A percentile compares a stretch with the other conserved stretches of the same genome.
Conservation (phyloP, 441 rosid genomes). For the Erodium texanum region DNA sequence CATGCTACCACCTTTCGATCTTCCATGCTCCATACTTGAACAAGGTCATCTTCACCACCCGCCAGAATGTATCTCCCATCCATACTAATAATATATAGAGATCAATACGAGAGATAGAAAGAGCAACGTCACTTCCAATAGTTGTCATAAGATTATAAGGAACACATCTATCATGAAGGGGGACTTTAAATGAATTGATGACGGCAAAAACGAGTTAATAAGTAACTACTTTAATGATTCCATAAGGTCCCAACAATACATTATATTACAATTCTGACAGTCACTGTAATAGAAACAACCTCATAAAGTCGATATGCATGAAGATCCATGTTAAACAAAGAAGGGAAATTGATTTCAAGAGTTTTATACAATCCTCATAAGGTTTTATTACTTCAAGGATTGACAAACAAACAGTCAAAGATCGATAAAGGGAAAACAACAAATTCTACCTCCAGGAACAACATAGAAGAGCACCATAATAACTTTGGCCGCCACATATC, state of each 20-base stretch:
- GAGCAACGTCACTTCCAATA: too few relatives aligned
- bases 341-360: not conserved
- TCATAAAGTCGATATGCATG: not conserved
- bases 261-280: not conserved
- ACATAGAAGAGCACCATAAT: conserved; percentile 1
- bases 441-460: conserved; percentile 2
- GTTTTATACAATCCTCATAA: not conserved
- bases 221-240: not conserved
- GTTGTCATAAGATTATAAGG: too few relatives aligned
- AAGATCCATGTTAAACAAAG: not conserved
- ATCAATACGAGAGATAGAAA: too few relatives aligned
- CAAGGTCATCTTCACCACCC: not conserved
- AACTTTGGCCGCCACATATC: conserved; percentile 1
- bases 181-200: not conserved
- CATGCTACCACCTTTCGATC: conserved; percentile 5
- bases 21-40: conserved; percentile 4
- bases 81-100: not conserved
- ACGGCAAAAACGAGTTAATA: not conserved
- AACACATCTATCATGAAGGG: not conserved
- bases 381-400: not conserved
- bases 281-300: not conserved
- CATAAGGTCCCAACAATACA: not conserved
- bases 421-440: not conserved
- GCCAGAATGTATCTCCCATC: conserved; percentile 4
- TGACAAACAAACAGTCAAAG: not conserved